Evolutionary conservation across 345 rosid genomes (phyloP).

Genomic region (Eutrema heterophyllum): DNA sequence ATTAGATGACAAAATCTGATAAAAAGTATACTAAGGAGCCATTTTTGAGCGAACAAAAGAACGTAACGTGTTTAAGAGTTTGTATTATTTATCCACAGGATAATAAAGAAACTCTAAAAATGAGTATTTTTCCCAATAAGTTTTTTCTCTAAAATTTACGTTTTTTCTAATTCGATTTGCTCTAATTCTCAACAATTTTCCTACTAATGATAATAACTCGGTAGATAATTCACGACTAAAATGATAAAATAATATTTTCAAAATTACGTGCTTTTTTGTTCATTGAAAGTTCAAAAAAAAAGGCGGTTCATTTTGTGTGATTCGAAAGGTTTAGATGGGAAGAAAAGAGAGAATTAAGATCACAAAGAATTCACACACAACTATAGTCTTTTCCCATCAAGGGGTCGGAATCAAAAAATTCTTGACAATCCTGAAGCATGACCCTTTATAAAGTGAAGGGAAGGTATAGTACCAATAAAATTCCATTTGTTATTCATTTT

Average conservation of each 20-base stretch:
- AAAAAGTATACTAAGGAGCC: too few species aligned
- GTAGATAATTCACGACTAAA: not conserved
- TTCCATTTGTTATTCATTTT: conserved; percentile 26
- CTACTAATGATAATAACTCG: too few species aligned
- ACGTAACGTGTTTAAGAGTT: too few species aligned
- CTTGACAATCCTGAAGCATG: conserved; percentile 3
- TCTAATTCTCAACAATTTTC: too few species aligned
- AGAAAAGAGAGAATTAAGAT: not conserved
- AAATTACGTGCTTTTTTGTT: not conserved
- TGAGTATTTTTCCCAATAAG: too few species aligned
- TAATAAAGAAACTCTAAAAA: too few species aligned
- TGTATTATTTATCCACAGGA: too few species aligned
- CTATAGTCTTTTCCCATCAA: conserved; percentile 11
- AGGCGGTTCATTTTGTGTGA: not conserved
- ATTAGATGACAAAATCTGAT: too few species aligned
- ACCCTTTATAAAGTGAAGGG: conserved; percentile 13
- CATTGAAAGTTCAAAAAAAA: not conserved
- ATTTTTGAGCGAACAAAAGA: too few species aligned
- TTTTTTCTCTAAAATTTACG: too few species aligned
- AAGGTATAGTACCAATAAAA: conserved; percentile 30
- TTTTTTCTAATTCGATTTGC: too few species aligned
- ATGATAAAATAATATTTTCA: not conserved
- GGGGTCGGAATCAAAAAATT: conserved; percentile 12
- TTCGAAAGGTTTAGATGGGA: not conserved
- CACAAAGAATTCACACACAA: not conserved